phyloP scores from a whole-genome alignment of 257 asterid genomes.

The Striga asiatica region DNA sequence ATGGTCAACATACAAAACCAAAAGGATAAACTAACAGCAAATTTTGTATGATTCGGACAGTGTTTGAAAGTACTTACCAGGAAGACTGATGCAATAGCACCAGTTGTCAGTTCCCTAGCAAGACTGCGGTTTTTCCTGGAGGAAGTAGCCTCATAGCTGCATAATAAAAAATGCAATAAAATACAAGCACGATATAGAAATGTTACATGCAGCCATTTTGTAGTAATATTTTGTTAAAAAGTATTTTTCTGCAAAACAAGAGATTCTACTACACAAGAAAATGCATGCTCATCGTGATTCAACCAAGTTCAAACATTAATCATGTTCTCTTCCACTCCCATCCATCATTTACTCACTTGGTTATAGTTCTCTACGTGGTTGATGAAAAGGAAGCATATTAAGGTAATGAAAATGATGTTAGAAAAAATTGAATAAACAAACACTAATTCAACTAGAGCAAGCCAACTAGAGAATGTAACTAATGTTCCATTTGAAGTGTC shows the following conservation, averaged over 20 bases:
- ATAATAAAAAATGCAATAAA: conserved; percentile 4
- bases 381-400: too few relatives aligned
- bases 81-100: conserved; percentile 83
- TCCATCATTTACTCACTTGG: background rate
- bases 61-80: conserved; percentile 39
- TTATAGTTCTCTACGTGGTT: background rate
- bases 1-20: conserved; percentile 8
- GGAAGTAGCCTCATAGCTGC: conserved; percentile 94
- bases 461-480: background rate
- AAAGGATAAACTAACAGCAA: background rate
- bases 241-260: too few relatives aligned
- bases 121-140: conserved; percentile 80
- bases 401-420: too few relatives aligned
- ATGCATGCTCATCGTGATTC: background rate
- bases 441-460: background rate
- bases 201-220: background rate
- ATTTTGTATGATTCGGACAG: background rate
- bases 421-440: too few relatives aligned
- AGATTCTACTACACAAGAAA: background rate
- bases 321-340: background rate
- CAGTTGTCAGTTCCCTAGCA: conserved; percentile 73
- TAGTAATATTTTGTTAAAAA: background rate
- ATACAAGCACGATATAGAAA: background rate
- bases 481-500: background rate
- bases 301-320: background rate